Conservation (phyloP, 495 filamentous ascomycete species). For the Durotheca rogersii region DNA sequence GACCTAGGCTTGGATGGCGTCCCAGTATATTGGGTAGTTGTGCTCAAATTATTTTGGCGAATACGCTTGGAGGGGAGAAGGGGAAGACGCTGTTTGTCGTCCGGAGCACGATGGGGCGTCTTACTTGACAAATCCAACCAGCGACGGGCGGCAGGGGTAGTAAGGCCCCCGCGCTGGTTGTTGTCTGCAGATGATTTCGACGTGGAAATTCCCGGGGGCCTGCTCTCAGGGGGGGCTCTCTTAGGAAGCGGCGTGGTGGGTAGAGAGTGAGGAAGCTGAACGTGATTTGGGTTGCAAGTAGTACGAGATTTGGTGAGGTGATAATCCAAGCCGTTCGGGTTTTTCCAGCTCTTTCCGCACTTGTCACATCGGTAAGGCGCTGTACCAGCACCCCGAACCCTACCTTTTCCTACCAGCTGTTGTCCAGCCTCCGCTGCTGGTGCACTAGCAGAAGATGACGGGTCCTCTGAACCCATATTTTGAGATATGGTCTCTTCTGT, state of each 20-base stretch:
- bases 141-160: neutral
- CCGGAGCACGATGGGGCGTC: neutral
- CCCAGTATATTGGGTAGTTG: neutral
- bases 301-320: constrained; percentile 50
- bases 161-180: neutral
- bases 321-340: constrained; percentile 54
- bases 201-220: neutral
- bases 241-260: constrained; percentile 14
- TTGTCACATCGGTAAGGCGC: constrained; percentile 39
- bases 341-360: constrained; percentile 53
- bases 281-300: constrained; percentile 52
- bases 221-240: neutral
- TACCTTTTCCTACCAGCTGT: neutral
- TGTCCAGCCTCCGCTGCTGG: constrained; percentile 10
- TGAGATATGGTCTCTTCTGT: neutral
- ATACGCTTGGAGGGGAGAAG: constrained; percentile 15
- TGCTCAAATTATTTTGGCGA: neutral
- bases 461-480: neutral
- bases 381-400: constrained; percentile 4
- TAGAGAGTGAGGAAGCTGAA: constrained; percentile 33
- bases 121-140: neutral
- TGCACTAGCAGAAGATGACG: constrained; percentile 5
- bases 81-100: neutral
- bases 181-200: neutral
- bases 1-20: neutral